A percentile compares a stretch with the other conserved stretches of the same genome.
These are phyloP conservation scores for Austroboletus niveus DNA, from an alignment of 1,284 basidiomycete species.

Conservation along the genomic window DNA sequence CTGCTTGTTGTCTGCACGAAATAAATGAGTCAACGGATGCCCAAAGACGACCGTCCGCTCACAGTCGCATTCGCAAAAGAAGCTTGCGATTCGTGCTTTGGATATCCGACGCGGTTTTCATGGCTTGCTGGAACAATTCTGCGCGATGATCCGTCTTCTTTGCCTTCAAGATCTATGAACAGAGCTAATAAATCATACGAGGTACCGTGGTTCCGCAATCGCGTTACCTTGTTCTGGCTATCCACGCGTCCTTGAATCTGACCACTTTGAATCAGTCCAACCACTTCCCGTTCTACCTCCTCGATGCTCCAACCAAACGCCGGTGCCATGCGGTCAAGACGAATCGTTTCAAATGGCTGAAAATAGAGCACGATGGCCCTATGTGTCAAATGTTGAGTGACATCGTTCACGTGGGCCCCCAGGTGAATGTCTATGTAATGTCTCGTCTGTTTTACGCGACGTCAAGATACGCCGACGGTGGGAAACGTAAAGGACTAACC, in stretches of 20 bases:
- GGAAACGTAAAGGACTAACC: conserved; percentile 42
- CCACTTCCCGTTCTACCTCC: conserved; percentile 68
- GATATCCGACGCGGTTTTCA: conserved; percentile 69
- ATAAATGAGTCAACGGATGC: conserved; percentile 8
- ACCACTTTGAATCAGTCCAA: conserved; percentile 70
- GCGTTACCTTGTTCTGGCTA: conserved; percentile 70
- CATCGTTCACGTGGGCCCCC: conserved; percentile 55
- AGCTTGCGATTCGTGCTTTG: conserved; percentile 72
- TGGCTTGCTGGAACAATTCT: conserved; percentile 69
- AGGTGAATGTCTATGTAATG: conserved; percentile 79
- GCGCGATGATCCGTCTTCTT: conserved; percentile 72
- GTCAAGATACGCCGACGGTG: not conserved
- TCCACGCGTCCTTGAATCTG: conserved; percentile 79
- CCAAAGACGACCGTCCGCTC: conserved; percentile 22
- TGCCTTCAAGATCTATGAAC: conserved; percentile 63
- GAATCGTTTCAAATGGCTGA: conserved; percentile 79
- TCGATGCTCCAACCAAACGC: conserved; percentile 81
- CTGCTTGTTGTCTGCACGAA: conserved; percentile 61
- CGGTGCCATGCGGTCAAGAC: conserved; percentile 72
- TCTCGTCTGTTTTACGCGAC: conserved; percentile 49
- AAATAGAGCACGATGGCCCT: conserved; percentile 83
- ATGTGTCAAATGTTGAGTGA: conserved; percentile 63
- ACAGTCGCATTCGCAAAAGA: conserved; percentile 75
- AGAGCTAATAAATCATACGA: not conserved
- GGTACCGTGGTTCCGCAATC: not conserved